Conservation (phyloP, 352 stramenopile genomes). For the Phytophthora nicotianae region DNA sequence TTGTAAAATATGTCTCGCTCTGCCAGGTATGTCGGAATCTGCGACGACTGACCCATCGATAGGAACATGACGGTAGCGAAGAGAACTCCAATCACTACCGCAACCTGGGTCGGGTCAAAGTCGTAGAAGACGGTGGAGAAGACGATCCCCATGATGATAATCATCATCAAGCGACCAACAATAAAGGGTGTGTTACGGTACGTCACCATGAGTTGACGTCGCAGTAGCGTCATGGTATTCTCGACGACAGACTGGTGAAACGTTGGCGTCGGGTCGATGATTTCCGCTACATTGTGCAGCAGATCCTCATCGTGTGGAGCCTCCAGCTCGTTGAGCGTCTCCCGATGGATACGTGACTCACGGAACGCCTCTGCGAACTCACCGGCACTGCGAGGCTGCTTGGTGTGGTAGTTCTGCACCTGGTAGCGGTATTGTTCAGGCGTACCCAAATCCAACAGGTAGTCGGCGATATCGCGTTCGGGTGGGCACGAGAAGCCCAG, state of each 20-base stretch:
- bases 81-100: constrained; percentile 70
- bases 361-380: constrained; percentile 43
- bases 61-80: constrained; percentile 81
- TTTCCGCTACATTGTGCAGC: constrained; percentile 12
- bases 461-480: constrained; percentile 34
- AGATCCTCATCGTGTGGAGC: constrained; percentile 15
- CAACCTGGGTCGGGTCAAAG: constrained; percentile 38
- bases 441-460: constrained; percentile 39
- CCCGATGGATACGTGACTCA: constrained; percentile 13
- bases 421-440: constrained; percentile 30
- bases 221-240: constrained; percentile 32
- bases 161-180: constrained; percentile 43
- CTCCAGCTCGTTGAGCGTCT: constrained; percentile 17
- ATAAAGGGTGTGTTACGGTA: constrained; percentile 50
- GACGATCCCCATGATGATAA: constrained; percentile 46
- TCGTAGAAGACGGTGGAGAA: constrained; percentile 51
- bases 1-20: constrained; percentile 70
- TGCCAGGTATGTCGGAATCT: constrained; percentile 73
- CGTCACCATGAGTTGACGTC: constrained; percentile 66
- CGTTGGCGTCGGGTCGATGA: constrained; percentile 32
- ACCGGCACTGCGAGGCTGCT: background rate
- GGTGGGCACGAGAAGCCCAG: constrained; percentile 29
- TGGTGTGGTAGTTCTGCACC: constrained; percentile 1
- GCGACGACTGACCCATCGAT: constrained; percentile 64
- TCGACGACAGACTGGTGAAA: constrained; percentile 37